These are phyloP conservation scores for Saposhnikovia divaricata DNA, from an alignment of 129 eudicot species.

Conservation along the genomic window DNA sequence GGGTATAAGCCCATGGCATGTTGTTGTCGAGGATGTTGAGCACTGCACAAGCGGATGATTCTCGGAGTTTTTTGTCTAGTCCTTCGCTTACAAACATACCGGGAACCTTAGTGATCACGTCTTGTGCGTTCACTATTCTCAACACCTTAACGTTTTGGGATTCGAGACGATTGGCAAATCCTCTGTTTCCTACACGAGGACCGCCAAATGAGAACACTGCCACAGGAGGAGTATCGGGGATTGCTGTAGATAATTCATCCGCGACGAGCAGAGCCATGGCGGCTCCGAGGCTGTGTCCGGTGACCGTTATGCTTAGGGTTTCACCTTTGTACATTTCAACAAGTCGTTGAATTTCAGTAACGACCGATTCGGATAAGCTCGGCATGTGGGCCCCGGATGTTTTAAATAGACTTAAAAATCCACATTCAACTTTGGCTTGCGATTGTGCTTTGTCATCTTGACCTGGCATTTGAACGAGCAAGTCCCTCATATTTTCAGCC, in stretches of 20 bases:
- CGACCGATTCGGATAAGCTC: constrained; percentile 62
- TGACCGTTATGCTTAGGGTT: constrained; percentile 64
- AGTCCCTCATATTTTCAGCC: constrained; percentile 69
- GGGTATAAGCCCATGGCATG: constrained; percentile 93
- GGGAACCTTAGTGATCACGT: constrained; percentile 77
- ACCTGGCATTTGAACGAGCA: constrained; percentile 48
- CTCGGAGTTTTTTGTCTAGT: constrained; percentile 53
- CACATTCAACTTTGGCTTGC: constrained; percentile 62
- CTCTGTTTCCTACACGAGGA: constrained; percentile 85
- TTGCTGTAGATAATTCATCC: constrained; percentile 50
- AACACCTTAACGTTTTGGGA: constrained; percentile 61
- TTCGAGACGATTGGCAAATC: constrained; percentile 43
- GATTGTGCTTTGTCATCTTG: constrained; percentile 24
- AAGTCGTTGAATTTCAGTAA: constrained; percentile 42
- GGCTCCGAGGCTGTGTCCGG: constrained; percentile 98
- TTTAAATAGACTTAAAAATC: constrained; percentile 53
- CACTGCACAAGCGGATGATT: constrained; percentile 26
- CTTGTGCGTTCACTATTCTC: constrained; percentile 67
- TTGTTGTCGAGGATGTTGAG: constrained; percentile 55
- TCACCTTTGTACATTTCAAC: constrained; percentile 65
- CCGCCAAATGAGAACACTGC: constrained; percentile 92
- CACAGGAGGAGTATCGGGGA: constrained; percentile 53
- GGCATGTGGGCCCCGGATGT: constrained; percentile 53
- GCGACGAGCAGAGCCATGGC: constrained; percentile 76
- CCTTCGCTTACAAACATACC: constrained; percentile 92